phyloP scores from a whole-genome alignment of 495 filamentous ascomycete genomes.

The Neurospora terricola region DNA sequence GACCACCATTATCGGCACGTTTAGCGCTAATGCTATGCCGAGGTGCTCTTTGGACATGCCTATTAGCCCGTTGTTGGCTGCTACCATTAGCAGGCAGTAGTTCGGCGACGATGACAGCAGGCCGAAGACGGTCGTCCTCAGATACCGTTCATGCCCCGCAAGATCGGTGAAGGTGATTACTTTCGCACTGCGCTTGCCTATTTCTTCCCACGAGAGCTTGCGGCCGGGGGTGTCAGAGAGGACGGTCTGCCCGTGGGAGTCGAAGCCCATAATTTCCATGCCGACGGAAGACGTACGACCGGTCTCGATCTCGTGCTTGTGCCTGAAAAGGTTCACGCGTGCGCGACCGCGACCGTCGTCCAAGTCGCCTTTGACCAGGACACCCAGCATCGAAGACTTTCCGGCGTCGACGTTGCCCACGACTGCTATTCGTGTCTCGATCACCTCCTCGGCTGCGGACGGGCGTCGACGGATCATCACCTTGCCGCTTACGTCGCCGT shows the following conservation, averaged over 20 bases:
- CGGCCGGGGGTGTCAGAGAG: slow-evolving; percentile 66
- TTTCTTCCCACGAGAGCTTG: slow-evolving; percentile 89
- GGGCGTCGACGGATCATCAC: slow-evolving; percentile 70
- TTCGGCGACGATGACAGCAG: slow-evolving; percentile 91
- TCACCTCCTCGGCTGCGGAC: slow-evolving; percentile 69
- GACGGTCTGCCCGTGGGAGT: slow-evolving; percentile 77
- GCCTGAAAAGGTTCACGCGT: slow-evolving; percentile 91
- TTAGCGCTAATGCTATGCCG: slow-evolving; percentile 87
- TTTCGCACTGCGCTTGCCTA: slow-evolving; percentile 89
- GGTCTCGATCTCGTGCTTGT: slow-evolving; percentile 95
- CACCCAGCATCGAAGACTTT: slow-evolving; percentile 93
- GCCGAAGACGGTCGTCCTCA: slow-evolving; percentile 94
- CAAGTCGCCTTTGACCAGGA: slow-evolving; percentile 88
- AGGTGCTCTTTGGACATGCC: slow-evolving; percentile 98
- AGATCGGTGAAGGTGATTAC: slow-evolving; percentile 95
- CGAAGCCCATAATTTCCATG: slow-evolving; percentile 98
- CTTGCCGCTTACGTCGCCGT: slow-evolving; percentile 67
- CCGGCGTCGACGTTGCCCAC: slow-evolving; percentile 97
- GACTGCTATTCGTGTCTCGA: slow-evolving; percentile 93
- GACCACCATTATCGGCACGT: slow-evolving; percentile 96
- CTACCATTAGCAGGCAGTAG: slow-evolving; percentile 97
- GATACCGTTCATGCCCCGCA: slow-evolving; percentile 89
- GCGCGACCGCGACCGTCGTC: slow-evolving; percentile 94
- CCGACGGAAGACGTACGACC: slow-evolving; percentile 93
- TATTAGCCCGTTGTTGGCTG: slow-evolving; percentile 92